Base-by-base conservation (phyloP, 225 moss, liverwort and hornwort genomes). In the Ulota crispa region DNA sequence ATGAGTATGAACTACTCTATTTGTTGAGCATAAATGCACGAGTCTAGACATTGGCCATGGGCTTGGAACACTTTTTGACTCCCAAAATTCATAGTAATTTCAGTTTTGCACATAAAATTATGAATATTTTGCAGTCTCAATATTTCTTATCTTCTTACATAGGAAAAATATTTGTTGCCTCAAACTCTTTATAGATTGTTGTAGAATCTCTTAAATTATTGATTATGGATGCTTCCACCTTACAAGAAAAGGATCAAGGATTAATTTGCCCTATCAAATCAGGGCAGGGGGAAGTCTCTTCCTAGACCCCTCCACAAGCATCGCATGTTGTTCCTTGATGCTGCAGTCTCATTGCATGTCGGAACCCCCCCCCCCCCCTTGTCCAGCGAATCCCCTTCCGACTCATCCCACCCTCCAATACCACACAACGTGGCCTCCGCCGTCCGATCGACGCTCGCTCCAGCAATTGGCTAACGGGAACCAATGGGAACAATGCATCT, bases 371-470 rank as follows among this genome's bases (percentile, higher is more conserved):
- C 4, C 9, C 45, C 3, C 52, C 10, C 23, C 4, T 72, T 26
- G 18, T 62, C 53, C 2, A 24, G 27, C 50, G 12, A 72, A 54
- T 68, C 60, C 75, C 37, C 5, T 19, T 27, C 26, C 9, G 8
- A 37, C 10, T 10, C n/a, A 7, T 2, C 52, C 0, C 10, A 19
- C 76, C 83, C 77, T 80, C 68, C 60, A 77, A 84, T 83, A 2
- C 15, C 4, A 0, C 73, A 73, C 83, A 27, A 87, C 81, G 83
- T 84, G 32, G 72, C 59, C 12, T 10, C 74, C 10, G 36, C 77
- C 87, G 87, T 87, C 63, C 50, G 76, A 86, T 86, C 34, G 1
- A 5, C n/a, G 15, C 55, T 7, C 1, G 28, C 68, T 15, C 8
- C 43, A 41, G 30, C 31, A 72, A 72, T 45, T 68, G 43, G 66